Evolutionary conservation across 345 rosid genomes (phyloP).

Genomic region (Erodium maritimum): DNA sequence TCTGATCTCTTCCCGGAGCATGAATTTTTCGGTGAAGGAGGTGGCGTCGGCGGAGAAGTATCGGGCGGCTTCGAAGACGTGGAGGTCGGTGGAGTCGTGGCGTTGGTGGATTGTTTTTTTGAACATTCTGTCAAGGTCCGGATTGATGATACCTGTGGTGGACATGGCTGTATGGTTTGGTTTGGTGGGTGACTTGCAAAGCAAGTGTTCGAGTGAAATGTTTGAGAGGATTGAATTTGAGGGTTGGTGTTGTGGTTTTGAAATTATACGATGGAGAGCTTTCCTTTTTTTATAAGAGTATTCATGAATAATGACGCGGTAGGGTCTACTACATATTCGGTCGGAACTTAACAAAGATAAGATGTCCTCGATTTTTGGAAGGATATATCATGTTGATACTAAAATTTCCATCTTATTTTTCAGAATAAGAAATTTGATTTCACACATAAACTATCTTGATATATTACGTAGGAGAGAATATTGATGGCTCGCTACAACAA

Average conservation of each 20-base stretch:
- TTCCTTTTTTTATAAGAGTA: no score
- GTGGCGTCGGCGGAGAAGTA: constrained; percentile 3
- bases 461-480: no score
- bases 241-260: constrained; percentile 5
- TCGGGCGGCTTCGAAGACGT: constrained; percentile 8
- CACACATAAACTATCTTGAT: no score
- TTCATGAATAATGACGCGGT: no score
- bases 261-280: constrained; percentile 36
- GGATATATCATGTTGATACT: no score
- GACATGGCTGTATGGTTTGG: constrained; percentile 30
- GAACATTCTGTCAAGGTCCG: constrained; percentile 32
- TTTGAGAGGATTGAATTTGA: constrained; percentile 9
- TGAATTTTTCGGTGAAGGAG: neutral
- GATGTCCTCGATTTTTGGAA: no score
- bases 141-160: constrained; percentile 24
- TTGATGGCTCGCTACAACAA: no score
- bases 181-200: constrained; percentile 2
- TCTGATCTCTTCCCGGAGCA: no score
- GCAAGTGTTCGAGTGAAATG: constrained; percentile 11
- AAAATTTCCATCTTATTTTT: no score
- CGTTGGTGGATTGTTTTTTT: constrained; percentile 28
- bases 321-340: no score
- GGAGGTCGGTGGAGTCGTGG: neutral
- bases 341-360: no score
- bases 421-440: no score